These are phyloP conservation scores for Geotrichum klebahnii DNA, from an alignment of 1,139 yeast genomes.

Conservation along the genomic window DNA sequence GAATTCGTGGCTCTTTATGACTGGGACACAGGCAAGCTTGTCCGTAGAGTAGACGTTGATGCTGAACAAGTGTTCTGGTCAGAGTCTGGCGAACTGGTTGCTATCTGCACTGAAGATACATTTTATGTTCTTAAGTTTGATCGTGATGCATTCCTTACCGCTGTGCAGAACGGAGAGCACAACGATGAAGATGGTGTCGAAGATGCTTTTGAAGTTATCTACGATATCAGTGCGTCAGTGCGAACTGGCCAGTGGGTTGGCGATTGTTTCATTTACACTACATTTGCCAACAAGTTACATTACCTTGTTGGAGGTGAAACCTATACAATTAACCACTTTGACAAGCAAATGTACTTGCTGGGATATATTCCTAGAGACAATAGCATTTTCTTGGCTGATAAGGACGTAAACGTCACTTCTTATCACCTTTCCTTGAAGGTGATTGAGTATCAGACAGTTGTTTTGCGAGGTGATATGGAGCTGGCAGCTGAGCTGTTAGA, in stretches of 20 bases:
- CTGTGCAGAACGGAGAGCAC: slow-evolving; percentile 52
- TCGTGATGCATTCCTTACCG: slow-evolving; percentile 61
- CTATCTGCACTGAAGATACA: slow-evolving; percentile 68
- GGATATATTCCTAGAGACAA: slow-evolving; percentile 91
- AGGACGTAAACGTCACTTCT: slow-evolving; percentile 76
- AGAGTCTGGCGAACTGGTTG: slow-evolving; percentile 83
- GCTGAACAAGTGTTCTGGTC: slow-evolving; percentile 80
- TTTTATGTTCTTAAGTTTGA: slow-evolving; percentile 79
- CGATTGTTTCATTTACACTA: slow-evolving; percentile 89
- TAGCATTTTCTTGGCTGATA: slow-evolving; percentile 84
- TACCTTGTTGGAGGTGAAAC: slow-evolving; percentile 93
- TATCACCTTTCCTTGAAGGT: slow-evolving; percentile 81
- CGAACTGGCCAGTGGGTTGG: slow-evolving; percentile 95
- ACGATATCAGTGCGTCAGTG: slow-evolving; percentile 75
- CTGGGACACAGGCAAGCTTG: slow-evolving; percentile 84
- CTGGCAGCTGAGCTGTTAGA: slow-evolving; percentile 65
- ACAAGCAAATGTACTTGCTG: slow-evolving; percentile 76
- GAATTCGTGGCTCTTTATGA: slow-evolving; percentile 84
- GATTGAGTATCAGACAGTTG: slow-evolving; percentile 90
- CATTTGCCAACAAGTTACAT: slow-evolving; percentile 79
- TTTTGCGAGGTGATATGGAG: slow-evolving; percentile 87
- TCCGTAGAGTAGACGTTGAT: slow-evolving; percentile 76
- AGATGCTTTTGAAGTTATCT: slow-evolving; percentile 75
- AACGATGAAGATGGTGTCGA: slow-evolving; percentile 87
- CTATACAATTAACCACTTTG: slow-evolving; percentile 89